These are phyloP conservation scores for Fusarium nygamai DNA, from an alignment of 2,329 filamentous ascomycete species.

Conservation along the genomic window DNA sequence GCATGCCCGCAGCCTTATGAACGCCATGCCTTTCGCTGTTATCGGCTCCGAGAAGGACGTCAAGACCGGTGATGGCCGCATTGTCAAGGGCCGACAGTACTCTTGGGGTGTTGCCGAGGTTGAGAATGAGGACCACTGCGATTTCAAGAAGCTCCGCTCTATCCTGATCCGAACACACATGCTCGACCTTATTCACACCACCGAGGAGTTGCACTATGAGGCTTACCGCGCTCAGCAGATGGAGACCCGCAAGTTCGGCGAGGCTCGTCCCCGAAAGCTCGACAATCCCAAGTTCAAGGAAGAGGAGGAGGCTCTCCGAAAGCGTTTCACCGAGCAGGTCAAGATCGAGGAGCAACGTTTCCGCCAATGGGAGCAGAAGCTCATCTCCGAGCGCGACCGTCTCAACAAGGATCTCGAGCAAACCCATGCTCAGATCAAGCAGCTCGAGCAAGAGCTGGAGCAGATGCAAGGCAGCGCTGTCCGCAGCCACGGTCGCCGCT, in stretches of 20 bases:
- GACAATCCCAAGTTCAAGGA: conserved; percentile 99
- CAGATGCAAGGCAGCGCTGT: conserved; percentile 89
- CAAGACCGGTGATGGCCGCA: conserved; percentile 93
- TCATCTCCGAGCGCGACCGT: conserved; percentile 97
- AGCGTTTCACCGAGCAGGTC: conserved; percentile 99
- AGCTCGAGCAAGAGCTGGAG: conserved; percentile 92
- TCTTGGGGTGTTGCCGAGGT: conserved; percentile 99
- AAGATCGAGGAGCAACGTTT: conserved; percentile 99
- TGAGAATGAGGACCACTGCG: conserved; percentile 99
- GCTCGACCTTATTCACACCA: conserved; percentile 99
- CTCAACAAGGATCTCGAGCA: conserved; percentile 99
- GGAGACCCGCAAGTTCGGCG: conserved; percentile 99
- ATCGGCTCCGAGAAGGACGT: conserved; percentile 99
- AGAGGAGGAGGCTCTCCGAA: conserved; percentile 96
- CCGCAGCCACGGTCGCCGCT: conserved; percentile 92
- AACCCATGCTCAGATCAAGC: conserved; percentile 94
- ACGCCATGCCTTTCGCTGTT: conserved; percentile 97
- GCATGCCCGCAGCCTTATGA: conserved; percentile 93
- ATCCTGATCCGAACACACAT: conserved; percentile 99
- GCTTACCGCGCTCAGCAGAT: conserved; percentile 99
- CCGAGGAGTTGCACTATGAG: conserved; percentile 99
- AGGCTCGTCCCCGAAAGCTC: conserved; percentile 94
- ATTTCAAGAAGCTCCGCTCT: conserved; percentile 99
- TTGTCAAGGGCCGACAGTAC: conserved; percentile 99
- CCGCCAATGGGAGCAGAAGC: conserved; percentile 99